phyloP scores from a whole-genome alignment of 805 yeast species.

The Teunomyces stri region DNA sequence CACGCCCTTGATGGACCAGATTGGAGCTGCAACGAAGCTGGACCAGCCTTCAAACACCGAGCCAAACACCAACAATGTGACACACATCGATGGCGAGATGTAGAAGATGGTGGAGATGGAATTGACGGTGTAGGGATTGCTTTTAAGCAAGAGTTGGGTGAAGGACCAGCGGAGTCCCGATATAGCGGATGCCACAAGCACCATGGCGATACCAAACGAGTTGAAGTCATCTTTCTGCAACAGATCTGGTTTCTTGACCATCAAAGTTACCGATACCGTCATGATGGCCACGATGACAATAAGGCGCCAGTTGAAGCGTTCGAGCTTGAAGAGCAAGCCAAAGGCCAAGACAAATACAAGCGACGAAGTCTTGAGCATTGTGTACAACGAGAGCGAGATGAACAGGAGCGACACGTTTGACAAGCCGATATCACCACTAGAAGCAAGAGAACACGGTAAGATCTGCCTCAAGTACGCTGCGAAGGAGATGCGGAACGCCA shows the following conservation, averaged over 20 bases:
- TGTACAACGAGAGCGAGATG: constrained; percentile 80
- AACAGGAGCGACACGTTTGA: constrained; percentile 81
- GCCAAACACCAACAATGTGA: constrained; percentile 61
- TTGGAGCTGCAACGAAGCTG: constrained; percentile 48
- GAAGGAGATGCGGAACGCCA: constrained; percentile 20
- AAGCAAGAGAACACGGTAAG: constrained; percentile 81
- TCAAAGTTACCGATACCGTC: constrained; percentile 82
- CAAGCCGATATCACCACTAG: constrained; percentile 91
- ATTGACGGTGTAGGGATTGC: constrained; percentile 57
- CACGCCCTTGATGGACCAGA: constrained; percentile 67
- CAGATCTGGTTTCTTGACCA: constrained; percentile 54
- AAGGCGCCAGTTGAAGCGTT: constrained; percentile 66
- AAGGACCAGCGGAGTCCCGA: constrained; percentile 95
- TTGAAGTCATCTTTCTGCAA: constrained; percentile 18
- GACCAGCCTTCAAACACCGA: constrained; percentile 65
- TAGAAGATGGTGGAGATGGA: constrained; percentile 84
- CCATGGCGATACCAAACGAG: constrained; percentile 66
- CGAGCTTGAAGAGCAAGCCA: constrained; percentile 79
- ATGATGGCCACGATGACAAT: constrained; percentile 69
- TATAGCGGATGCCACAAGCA: constrained; percentile 72
- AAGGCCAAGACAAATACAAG: constrained; percentile 86
- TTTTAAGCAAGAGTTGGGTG: constrained; percentile 76
- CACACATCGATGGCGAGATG: constrained; percentile 80
- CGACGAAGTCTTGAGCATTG: constrained; percentile 89
- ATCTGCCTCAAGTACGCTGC: constrained; percentile 48